These are phyloP conservation scores for Penstemon barbatus DNA, from an alignment of 257 asterid genomes.

Conservation along the genomic window DNA sequence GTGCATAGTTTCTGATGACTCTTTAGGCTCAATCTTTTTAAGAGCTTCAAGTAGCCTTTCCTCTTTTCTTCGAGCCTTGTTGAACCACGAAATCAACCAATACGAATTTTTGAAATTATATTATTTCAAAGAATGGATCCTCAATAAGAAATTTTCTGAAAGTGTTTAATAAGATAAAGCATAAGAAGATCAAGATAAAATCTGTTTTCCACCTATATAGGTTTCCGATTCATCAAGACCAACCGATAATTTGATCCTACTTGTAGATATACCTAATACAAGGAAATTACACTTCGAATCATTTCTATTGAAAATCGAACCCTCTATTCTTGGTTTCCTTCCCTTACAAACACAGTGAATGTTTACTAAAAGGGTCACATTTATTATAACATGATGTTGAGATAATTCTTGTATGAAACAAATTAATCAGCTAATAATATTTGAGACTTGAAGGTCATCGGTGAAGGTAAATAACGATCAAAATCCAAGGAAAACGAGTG, in stretches of 20 bases:
- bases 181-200: neutral
- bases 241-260: neutral
- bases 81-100: constrained; percentile 24
- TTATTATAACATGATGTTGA: too few relatives aligned
- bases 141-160: neutral
- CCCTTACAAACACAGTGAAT: neutral
- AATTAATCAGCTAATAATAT: neutral
- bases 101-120: constrained; percentile 17
- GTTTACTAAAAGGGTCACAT: neutral
- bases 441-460: neutral
- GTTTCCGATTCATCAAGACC: neutral
- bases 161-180: neutral
- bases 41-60: constrained; percentile 73
- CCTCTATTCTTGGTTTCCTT: neutral
- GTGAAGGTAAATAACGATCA: neutral
- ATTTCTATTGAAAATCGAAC: neutral
- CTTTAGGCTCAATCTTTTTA: constrained; percentile 82
- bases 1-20: constrained; percentile 66
- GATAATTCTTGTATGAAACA: neutral
- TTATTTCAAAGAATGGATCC: neutral
- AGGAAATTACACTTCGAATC: neutral
- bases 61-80: constrained; percentile 82
- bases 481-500: neutral
- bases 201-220: neutral
- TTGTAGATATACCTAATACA: neutral